phyloP scores from a whole-genome alignment of 345 rosid species.

The Salix exigua region DNA sequence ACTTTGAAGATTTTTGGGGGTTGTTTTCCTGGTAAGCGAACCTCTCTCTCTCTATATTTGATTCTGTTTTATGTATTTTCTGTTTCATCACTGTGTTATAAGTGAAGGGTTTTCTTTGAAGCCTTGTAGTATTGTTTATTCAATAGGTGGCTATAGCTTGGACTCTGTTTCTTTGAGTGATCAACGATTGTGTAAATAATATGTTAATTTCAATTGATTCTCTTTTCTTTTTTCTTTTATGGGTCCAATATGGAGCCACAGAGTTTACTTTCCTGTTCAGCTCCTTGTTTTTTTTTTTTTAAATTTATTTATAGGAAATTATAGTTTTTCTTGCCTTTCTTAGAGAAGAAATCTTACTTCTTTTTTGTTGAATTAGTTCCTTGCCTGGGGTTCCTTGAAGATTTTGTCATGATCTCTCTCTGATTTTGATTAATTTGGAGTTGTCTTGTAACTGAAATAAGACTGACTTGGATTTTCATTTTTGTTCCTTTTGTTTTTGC shows the following conservation, averaged over 20 bases:
- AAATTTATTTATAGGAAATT: neutral
- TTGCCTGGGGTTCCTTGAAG: neutral
- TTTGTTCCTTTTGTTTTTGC: slow-evolving; percentile 1
- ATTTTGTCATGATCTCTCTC: neutral
- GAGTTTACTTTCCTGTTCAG: neutral
- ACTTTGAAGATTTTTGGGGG: neutral
- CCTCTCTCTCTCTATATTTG: neutral
- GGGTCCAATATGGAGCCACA: neutral
- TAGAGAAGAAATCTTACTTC: neutral
- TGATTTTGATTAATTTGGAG: neutral
- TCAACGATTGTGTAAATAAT: neutral
- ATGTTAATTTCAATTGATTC: neutral
- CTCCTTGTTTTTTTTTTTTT: neutral
- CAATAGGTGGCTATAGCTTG: neutral
- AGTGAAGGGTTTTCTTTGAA: neutral
- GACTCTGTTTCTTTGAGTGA: neutral
- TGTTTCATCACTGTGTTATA: neutral
- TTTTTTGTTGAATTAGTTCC: neutral
- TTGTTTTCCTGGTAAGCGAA: neutral
- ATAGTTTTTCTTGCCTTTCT: neutral
- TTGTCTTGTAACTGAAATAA: neutral
- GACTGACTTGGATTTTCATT: slow-evolving; percentile 7
- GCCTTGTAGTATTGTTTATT: neutral
- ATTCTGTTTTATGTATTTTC: neutral
- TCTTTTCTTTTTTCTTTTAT: neutral